Conservation (phyloP, 192 early-diverging fungal genomes). For the Chytriomyces hyalinus region DNA sequence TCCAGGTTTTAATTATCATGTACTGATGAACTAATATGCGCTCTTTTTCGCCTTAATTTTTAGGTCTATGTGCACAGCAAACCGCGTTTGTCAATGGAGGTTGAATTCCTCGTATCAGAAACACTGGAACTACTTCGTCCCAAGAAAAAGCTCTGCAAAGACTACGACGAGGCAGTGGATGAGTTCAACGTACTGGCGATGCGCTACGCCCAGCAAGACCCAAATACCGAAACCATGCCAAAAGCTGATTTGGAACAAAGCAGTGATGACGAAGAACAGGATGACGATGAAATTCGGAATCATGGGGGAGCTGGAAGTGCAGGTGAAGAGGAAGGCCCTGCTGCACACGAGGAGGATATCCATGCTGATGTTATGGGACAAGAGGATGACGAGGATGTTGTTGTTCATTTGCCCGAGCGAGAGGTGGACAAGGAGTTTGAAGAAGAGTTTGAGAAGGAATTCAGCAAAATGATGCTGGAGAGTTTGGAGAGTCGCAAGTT, state of each 20-base stretch:
- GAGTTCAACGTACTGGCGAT: constrained; percentile 64
- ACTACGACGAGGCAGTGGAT: constrained; percentile 82
- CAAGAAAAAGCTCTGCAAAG: constrained; percentile 59
- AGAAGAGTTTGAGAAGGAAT: constrained; percentile 88
- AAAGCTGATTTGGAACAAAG: constrained; percentile 47
- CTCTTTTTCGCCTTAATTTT: neutral
- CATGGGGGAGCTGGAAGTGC: constrained; percentile 45
- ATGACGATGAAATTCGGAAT: constrained; percentile 46
- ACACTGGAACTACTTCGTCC: constrained; percentile 71
- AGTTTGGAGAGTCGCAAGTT: constrained; percentile 81
- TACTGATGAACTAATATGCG: neutral
- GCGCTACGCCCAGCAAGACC: constrained; percentile 41
- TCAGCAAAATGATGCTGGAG: constrained; percentile 89
- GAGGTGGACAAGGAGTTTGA: constrained; percentile 74
- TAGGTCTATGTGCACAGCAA: constrained; percentile 90
- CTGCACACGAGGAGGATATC: constrained; percentile 56
- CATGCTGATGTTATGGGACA: constrained; percentile 53
- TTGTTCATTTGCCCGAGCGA: constrained; percentile 67
- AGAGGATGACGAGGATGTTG: constrained; percentile 67
- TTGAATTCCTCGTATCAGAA: constrained; percentile 84
- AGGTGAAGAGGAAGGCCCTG: constrained; percentile 46
- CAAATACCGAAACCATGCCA: too few relatives aligned
- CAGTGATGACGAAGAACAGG: constrained; percentile 52
- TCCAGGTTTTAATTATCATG: neutral
- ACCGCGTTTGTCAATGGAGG: constrained; percentile 78